Evolutionary conservation across 2,329 filamentous ascomycete genomes (phyloP), one percentile per base, ranked within the genome.

Genomic region (Ophiosphaerella herpotricha): DNA sequence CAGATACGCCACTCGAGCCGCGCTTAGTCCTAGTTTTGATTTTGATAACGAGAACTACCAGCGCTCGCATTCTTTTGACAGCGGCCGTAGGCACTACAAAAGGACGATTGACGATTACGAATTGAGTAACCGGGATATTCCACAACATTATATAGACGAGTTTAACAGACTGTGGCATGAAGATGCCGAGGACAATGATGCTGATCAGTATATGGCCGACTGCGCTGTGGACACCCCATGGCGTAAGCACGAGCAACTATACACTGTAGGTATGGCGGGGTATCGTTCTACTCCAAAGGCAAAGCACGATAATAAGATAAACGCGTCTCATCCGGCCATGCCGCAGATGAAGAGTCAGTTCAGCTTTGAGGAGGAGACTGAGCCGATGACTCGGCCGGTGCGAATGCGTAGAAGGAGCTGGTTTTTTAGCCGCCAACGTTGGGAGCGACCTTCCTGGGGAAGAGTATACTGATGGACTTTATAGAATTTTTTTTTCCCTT

Each of bases 131-230:
- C 12, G 6, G 7, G 35, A 24, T 4, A 53, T 61, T 29, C 55
- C 57, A 0, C 42, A 55, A 7, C 35, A 46, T 14, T 63, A 62
- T 37, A 33, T 55, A 3, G 41, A 60, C 16, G 60, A 64, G 39
- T 60, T 55, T 43, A 50, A 57, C 8, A 24, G 44, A 11, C 32
- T 26, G n/a, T 60, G 53, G 51, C 42, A 49, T 26, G 54, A 57
- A 26, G 48, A 57, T 14, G 51, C 58, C 13, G 47, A 47, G 8
- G 48, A 44, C 12, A 31, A 54, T 43, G 34, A 35, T 8, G 32
- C 43, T 35, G 26, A 46, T 26, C 43, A 24, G 26, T 39, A 34
- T 23, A 1, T 39, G 39, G 36, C 35, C 33, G 43, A 46, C 5
- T 12, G 26, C 11, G 23, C 5, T 24, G 4, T 5, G 5, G 26